These are phyloP conservation scores for sunflower (Helianthus annuus) DNA, from an alignment of 129 eudicot genomes.

Conservation along the genomic window HanXRQr2.0-SUNRISE NC_035446.2:157545983-157546482, in stretches of 20 bases:
- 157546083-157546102: too few species aligned
- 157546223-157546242: neutral
- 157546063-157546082: too few species aligned
- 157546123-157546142: too few species aligned
- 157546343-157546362: neutral
- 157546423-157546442: neutral
- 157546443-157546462: neutral
- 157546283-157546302: neutral
- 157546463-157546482: neutral
- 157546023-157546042: too few species aligned
- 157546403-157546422: neutral
- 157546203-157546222: neutral
- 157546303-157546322: neutral
- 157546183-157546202: too few species aligned
- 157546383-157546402: neutral
- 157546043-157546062: too few species aligned
- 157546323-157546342: constrained; percentile 7
- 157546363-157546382: neutral
- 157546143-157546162: too few species aligned
- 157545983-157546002: too few species aligned
- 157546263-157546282: neutral
- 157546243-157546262: neutral
- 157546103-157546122: too few species aligned
- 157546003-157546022: too few species aligned
- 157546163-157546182: too few species aligned